phyloP scores from a whole-genome alignment of 768 basidiomycete genomes.

The Tulasnella sp. region DNA sequence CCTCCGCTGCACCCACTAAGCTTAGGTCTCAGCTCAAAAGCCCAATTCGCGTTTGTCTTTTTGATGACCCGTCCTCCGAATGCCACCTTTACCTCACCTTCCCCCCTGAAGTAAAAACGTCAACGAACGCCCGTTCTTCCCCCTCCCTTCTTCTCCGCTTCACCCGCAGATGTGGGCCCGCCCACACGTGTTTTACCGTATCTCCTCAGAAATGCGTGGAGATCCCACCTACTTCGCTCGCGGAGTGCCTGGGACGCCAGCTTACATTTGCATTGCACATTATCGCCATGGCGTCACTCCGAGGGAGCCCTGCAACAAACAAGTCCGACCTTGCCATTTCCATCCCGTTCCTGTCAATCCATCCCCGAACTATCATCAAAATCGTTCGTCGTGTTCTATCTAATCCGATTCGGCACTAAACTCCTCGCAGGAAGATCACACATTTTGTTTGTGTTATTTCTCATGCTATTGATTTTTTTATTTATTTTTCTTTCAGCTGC shows the following conservation, averaged over 20 bases:
- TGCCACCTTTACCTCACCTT: not conserved
- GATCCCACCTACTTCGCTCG: not conserved
- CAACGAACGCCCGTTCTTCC: not conserved
- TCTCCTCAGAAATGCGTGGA: not conserved
- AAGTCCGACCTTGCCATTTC: not conserved
- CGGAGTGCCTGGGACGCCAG: not conserved
- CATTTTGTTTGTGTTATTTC: no score
- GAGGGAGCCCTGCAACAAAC: not conserved
- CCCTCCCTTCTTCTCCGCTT: not conserved
- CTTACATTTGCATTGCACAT: not conserved
- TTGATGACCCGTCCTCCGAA: not conserved
- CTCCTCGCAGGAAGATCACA: not conserved
- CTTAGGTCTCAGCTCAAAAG: slow-evolving; percentile 3
- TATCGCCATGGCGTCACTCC: slow-evolving; percentile 1
- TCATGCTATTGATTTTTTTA: not conserved
- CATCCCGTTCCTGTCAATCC: not conserved
- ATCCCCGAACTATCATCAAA: not conserved
- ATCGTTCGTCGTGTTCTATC: not conserved
- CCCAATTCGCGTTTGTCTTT: not conserved
- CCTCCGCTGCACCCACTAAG: not conserved
- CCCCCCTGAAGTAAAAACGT: not conserved
- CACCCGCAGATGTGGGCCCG: not conserved
- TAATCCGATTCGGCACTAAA: slow-evolving; percentile 4
- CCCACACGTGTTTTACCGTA: not conserved
- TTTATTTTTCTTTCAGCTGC: no score